A percentile compares a stretch with the other conserved stretches of the same genome.
These are phyloP conservation scores for Chlorella sp. DNA, from an alignment of 139 green algal species.

Conservation along the genomic window DNA sequence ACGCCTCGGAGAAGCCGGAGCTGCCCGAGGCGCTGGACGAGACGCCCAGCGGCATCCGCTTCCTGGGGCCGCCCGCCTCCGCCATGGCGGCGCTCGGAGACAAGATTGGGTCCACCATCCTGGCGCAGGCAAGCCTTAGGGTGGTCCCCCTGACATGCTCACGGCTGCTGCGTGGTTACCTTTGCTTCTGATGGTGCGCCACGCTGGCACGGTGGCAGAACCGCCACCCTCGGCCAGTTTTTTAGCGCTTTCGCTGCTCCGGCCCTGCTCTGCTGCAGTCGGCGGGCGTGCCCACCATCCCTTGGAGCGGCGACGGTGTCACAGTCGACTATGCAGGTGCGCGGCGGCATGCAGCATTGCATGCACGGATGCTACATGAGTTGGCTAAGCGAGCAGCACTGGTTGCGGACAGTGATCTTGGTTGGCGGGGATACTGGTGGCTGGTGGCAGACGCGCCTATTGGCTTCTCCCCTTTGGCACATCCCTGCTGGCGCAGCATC, in stretches of 20 bases:
- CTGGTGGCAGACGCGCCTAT: background rate
- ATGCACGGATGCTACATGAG: background rate
- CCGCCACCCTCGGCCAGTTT: no score
- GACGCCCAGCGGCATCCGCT: conserved; percentile 75
- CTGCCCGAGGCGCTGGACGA: conserved; percentile 79
- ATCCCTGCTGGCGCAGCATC: conserved; percentile 41
- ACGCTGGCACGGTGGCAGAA: no score
- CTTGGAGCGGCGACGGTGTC: conserved; percentile 90
- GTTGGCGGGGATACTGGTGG: no score
- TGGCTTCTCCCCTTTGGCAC: background rate
- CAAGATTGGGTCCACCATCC: conserved; percentile 94
- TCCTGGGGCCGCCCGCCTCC: conserved; percentile 85
- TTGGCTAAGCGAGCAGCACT: background rate
- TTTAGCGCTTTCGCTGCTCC: no score
- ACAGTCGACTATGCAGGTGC: conserved; percentile 59
- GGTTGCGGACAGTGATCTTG: background rate
- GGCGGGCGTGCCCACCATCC: conserved; percentile 78
- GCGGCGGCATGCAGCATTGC: background rate
- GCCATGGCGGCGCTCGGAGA: conserved; percentile 97
- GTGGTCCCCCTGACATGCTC: no score
- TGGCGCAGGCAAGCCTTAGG: conserved; percentile 62
- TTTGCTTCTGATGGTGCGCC: no score
- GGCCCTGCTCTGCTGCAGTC: conserved; percentile 71
- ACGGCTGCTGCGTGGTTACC: no score
- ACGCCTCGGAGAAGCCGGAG: conserved; percentile 96